A percentile compares a stretch with the other conserved stretches of the same genome.
These are phyloP conservation scores for Miscanthus sacchariflorus DNA, from an alignment of 202 grass and related monocot genomes.

Conservation along the genomic window DNA sequence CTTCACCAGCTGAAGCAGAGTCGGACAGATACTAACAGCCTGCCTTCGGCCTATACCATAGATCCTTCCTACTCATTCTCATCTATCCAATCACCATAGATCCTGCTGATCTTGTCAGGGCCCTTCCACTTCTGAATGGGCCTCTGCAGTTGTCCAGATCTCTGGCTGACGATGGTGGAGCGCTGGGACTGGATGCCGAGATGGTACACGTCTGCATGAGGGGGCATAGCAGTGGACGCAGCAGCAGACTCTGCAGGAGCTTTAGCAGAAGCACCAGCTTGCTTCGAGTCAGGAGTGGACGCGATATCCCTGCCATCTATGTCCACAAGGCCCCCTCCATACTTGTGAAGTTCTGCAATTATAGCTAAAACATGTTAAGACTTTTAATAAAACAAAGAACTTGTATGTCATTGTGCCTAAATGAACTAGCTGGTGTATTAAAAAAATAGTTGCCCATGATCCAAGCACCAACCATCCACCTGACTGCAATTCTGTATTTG, in stretches of 20 bases:
- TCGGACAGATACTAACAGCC: neutral
- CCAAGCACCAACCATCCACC: neutral
- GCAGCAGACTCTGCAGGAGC: slow-evolving; percentile 53
- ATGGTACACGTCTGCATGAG: slow-evolving; percentile 88
- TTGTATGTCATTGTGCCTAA: neutral
- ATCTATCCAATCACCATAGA: slow-evolving; percentile 99
- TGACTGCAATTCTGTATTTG: neutral
- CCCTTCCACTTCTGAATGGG: slow-evolving; percentile 97
- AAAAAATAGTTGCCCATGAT: neutral
- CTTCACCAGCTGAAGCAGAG: neutral
- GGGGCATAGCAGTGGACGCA: slow-evolving; percentile 46
- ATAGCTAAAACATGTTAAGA: neutral
- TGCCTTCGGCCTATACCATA: neutral
- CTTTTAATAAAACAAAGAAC: neutral
- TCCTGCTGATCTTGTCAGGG: slow-evolving; percentile 96
- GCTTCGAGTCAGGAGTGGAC: slow-evolving; percentile 77
- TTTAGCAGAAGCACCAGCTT: slow-evolving; percentile 64
- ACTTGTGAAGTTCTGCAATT: slow-evolving; percentile 87
- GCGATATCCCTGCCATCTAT: slow-evolving; percentile 62
- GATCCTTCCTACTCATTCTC: slow-evolving; percentile 71
- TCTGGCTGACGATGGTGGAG: slow-evolving; percentile 65
- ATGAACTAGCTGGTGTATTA: neutral
- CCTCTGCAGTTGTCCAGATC: slow-evolving; percentile 74
- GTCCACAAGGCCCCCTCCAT: slow-evolving; percentile 82
- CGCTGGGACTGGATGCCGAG: slow-evolving; percentile 79